These are phyloP conservation scores for Camillea tinctor DNA, from an alignment of 2,329 filamentous ascomycete genomes.

Conservation along the genomic window DNA sequence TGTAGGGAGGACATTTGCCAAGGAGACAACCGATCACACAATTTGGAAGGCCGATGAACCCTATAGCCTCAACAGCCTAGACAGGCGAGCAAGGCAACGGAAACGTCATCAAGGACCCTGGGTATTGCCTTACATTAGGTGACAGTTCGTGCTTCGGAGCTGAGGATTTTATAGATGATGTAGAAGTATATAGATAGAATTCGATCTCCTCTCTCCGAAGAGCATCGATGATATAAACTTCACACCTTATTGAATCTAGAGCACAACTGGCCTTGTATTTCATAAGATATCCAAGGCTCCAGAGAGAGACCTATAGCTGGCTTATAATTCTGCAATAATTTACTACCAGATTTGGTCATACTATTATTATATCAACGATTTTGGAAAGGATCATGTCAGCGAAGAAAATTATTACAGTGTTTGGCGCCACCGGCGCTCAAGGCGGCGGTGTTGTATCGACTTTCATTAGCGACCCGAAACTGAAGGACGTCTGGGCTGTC, in stretches of 20 bases:
- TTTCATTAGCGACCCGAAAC: slow-evolving; percentile 36
- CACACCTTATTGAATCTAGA: background rate
- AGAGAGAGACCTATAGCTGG: background rate
- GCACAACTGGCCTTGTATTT: background rate
- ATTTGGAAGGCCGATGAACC: background rate
- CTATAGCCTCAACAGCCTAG: background rate
- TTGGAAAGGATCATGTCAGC: slow-evolving; percentile 9
- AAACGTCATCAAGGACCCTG: background rate
- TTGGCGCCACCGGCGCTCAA: slow-evolving; percentile 60
- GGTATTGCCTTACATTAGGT: background rate
- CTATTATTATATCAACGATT: background rate
- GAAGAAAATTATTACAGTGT: slow-evolving; percentile 49
- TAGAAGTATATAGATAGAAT: background rate
- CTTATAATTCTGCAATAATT: background rate
- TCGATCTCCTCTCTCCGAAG: background rate
- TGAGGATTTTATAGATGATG: background rate
- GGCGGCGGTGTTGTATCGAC: slow-evolving; percentile 53
- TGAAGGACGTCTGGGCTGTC: slow-evolving; percentile 47
- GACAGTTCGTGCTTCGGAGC: background rate
- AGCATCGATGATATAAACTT: background rate
- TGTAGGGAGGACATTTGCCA: background rate
- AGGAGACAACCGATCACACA: background rate
- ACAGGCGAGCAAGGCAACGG: background rate
- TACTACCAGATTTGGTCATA: background rate
- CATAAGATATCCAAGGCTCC: background rate